Evolutionary conservation across 768 basidiomycete genomes (phyloP).

Genomic region (Suillus subluteus): DNA sequence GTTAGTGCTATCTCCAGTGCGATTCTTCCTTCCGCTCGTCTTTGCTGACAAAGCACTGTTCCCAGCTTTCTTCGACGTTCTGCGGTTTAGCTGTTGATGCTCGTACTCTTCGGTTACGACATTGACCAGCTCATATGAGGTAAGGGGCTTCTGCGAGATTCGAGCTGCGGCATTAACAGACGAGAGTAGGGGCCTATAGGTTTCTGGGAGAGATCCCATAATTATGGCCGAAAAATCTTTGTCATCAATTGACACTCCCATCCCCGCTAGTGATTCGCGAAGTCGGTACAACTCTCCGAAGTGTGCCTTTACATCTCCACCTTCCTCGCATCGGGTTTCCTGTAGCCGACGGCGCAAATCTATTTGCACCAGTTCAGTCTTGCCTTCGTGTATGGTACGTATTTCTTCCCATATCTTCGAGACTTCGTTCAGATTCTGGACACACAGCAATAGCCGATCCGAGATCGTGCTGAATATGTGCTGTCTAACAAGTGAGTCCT

Average conservation of each 20-base stretch:
- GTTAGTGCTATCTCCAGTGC: too few species aligned
- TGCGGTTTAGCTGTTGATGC: not conserved
- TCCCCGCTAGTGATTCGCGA: not conserved
- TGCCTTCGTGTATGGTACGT: not conserved
- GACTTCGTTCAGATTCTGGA: too few species aligned
- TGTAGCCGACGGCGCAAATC: not conserved
- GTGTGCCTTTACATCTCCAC: not conserved
- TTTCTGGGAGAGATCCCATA: not conserved
- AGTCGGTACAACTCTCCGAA: not conserved
- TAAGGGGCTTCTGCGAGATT: not conserved
- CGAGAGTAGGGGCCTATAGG: not conserved
- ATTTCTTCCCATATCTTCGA: too few species aligned
- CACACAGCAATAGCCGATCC: too few species aligned
- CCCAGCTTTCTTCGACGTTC: not conserved
- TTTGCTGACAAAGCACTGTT: not conserved
- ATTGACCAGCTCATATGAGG: not conserved
- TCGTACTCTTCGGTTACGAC: not conserved
- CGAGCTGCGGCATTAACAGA: not conserved
- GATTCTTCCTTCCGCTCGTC: too few species aligned
- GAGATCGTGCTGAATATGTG: too few species aligned
- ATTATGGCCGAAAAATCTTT: not conserved
- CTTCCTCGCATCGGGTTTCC: not conserved
- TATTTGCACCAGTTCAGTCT: not conserved
- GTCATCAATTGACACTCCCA: not conserved
- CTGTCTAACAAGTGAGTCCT: too few species aligned